phyloP scores from a whole-genome alignment of 768 basidiomycete species.

The Boletus rubropictus region DNA sequence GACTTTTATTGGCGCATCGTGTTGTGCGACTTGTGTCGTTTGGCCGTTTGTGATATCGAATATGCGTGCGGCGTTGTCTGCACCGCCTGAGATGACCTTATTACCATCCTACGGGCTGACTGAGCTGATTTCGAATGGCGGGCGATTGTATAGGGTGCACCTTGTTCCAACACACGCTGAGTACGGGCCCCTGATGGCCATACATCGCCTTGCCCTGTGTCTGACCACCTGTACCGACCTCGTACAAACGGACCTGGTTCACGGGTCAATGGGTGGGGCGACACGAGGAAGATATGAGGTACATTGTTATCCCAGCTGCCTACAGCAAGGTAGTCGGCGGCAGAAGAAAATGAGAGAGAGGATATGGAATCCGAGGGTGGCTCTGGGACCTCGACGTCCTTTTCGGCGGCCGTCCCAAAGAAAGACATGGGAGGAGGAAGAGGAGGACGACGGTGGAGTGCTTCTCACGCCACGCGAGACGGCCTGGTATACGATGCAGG shows the following conservation, averaged over 20 bases:
- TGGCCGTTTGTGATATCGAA: slow-evolving; percentile 85
- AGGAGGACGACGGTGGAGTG: background rate
- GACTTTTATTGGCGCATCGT: slow-evolving; percentile 83
- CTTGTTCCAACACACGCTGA: slow-evolving; percentile 89
- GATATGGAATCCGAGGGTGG: slow-evolving; percentile 87
- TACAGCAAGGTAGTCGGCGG: slow-evolving; percentile 85
- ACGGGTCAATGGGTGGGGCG: slow-evolving; percentile 7
- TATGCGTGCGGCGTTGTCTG: slow-evolving; percentile 93
- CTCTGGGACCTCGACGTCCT: slow-evolving; percentile 76
- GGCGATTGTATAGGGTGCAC: slow-evolving; percentile 32
- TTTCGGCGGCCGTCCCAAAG: slow-evolving; percentile 45
- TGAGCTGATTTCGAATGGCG: slow-evolving; percentile 5
- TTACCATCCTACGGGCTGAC: slow-evolving; percentile 63
- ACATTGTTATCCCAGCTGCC: slow-evolving; percentile 95
- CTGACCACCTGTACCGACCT: slow-evolving; percentile 74
- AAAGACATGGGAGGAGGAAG: slow-evolving; percentile 35
- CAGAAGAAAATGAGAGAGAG: slow-evolving; percentile 74
- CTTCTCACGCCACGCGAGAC: slow-evolving; percentile 24
- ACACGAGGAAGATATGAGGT: background rate
- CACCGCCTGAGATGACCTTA: slow-evolving; percentile 87
- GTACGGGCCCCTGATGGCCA: slow-evolving; percentile 81
- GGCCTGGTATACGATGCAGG: background rate
- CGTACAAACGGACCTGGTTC: slow-evolving; percentile 81
- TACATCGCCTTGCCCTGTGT: slow-evolving; percentile 90
- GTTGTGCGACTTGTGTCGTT: slow-evolving; percentile 77